Evolutionary conservation across 2,329 filamentous ascomycete species (phyloP), one percentile per base, ranked within the genome.

Genomic region (Calonectria pseudoreteaudii): DNA sequence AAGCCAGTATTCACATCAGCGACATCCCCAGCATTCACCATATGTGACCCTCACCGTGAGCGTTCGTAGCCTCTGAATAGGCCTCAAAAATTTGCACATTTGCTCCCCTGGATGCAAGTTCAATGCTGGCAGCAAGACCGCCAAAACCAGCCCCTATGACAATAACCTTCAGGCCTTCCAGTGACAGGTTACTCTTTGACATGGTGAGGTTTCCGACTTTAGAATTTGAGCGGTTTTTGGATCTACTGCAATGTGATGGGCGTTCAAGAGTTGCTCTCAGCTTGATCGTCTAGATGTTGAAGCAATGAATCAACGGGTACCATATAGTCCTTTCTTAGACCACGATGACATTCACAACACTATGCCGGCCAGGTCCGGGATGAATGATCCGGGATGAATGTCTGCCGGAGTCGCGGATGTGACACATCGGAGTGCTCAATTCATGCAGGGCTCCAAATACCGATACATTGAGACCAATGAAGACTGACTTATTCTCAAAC

Each of bases 111-210:
- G 36, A 44, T 30, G 66, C 66, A 44, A 68, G 66, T 16, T 68
- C 66, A 16, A 68, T 68, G 7, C 49, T 44, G 13, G 66, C 36
- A 4, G 66, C 66, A 41, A 68, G 66, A 16, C 66, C 66, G 14
- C 66, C 66, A 47, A 68, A 68, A 16, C 66, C 66, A 13, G 66
- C 66, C 2, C 66, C 66, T 5, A 68, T 41, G n/a, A 68, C 26
- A 8, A 68, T 68, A 9, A 44, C 66, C 23, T 34, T 56, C 4
- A 68, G 66, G 13, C 38, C n/a, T 20, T 56, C 4, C 11, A 60
- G 23, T 8, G 23, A 26, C 10, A 16, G 34, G 23, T 30, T 52
- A 23, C 6, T 68, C 20, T 44, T 8, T 4, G 34, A 26, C 66
- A 68, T 68, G 36, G 7, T 16, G 6, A n/a, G n/a, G 26, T 44